Base-by-base conservation (phyloP, 2,329 filamentous ascomycete species). In the Exserohilum rostratum region DNA sequence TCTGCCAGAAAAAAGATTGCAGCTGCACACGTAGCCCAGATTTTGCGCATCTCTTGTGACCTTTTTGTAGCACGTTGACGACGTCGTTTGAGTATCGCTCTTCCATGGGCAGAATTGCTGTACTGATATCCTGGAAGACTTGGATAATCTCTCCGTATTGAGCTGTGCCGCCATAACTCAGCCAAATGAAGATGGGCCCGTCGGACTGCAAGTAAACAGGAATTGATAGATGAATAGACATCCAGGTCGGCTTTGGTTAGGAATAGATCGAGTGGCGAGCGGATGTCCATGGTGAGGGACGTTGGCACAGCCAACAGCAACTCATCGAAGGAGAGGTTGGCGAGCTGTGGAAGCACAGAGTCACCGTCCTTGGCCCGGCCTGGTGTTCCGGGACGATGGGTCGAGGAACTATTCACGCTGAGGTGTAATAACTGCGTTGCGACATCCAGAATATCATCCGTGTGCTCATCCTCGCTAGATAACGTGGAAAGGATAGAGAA, bases 1-100 rank as follows among this genome's bases (percentile, higher is more conserved):
- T 97, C 93, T 0, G 90, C 91, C 3, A 98, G 81, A 64, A 98
- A 90, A 77, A 96, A 97, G 3, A 96, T 85, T 1, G 91, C 89
- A 2, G 92, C 90, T 68, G 90, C 92, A 64, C 90, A 89, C 0
- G 91, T 96, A 0, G 92, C 93, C 95, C 95, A 99, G 0, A 93
- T 85, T 59, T 87, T 89, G 13, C 95, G 86, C 82, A 96, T 89
- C 0, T 85, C 83, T 30, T 82, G 80, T 4, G 84, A 82, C 15
- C 93, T 83, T 13, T 78, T 71, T 22, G 85, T 85, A 62, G 87
- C 85, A 46, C 90, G 84, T 62, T 84, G 78, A 25, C 91, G 84
- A 10, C 90, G 82, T 18, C 84, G 78, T 22, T 78, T 79, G 13
- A 90, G 82, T 57, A 85, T 83, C 15, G 82, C 80, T 53, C 85